Evolutionary conservation across 805 yeast species (phyloP).

Genomic region (Wickerhamomyces alni): DNA sequence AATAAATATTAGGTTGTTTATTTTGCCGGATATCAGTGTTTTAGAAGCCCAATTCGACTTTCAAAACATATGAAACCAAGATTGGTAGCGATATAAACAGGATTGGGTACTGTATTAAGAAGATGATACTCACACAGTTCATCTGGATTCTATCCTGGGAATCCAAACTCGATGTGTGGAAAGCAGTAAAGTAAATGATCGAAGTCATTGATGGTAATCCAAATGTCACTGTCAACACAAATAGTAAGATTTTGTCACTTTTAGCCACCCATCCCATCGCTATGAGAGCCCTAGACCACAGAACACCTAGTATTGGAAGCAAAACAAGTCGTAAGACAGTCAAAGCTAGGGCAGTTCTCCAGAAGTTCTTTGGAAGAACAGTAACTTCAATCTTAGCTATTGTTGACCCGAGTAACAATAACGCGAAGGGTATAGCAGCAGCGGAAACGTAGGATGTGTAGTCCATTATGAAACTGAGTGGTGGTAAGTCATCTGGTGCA

Average conservation of each 20-base stretch:
- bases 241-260: conserved; percentile 42
- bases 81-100: conserved; percentile 5
- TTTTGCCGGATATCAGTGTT: not conserved
- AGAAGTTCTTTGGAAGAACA: conserved; percentile 53
- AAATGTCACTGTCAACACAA: conserved; percentile 66
- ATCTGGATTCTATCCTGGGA: conserved; percentile 5
- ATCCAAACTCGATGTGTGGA: conserved; percentile 43
- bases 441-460: conserved; percentile 70
- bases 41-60: conserved; percentile 2
- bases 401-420: conserved; percentile 77
- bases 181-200: conserved; percentile 78
- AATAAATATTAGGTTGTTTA: too few species aligned
- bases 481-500: conserved; percentile 83
- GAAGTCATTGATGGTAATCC: conserved; percentile 85
- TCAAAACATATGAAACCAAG: conserved; percentile 5
- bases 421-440: conserved; percentile 83
- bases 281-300: conserved; percentile 52
- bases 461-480: conserved; percentile 78
- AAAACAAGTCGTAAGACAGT: conserved; percentile 53
- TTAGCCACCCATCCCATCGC: conserved; percentile 56
- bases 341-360: conserved; percentile 54
- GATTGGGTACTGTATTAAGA: conserved; percentile 5
- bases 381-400: conserved; percentile 56
- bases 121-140: conserved; percentile 5
- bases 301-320: conserved; percentile 71